Conservation (phyloP, 345 rosid genomes). For the Eutrema heterophyllum region DNA sequence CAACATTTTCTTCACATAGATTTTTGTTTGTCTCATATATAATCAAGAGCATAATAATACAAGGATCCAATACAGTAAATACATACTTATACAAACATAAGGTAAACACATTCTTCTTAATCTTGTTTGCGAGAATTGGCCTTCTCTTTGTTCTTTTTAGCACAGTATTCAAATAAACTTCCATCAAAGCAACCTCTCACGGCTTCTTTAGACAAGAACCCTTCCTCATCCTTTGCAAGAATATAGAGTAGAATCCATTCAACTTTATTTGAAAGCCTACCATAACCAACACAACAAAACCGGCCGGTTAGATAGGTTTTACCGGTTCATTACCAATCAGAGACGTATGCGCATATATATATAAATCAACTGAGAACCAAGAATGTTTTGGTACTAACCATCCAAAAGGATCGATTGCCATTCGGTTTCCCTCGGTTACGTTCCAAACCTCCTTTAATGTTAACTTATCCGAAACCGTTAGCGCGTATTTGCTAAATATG, state of each 20-base stretch:
- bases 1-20: not conserved
- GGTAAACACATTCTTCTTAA: not conserved
- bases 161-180: conserved; percentile 60
- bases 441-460: conserved; percentile 57
- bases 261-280: conserved; percentile 45
- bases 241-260: conserved; percentile 57
- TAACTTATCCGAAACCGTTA: conserved; percentile 44
- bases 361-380: not conserved
- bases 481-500: conserved; percentile 71
- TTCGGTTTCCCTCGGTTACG: conserved; percentile 60
- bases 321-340: not conserved
- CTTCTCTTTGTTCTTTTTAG: conserved; percentile 46
- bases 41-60: not conserved
- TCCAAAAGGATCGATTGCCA: conserved; percentile 56
- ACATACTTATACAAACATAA: not conserved
- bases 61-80: not conserved
- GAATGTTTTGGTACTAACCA: conserved; percentile 35
- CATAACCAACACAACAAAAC: not conserved
- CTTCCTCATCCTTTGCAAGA: conserved; percentile 64
- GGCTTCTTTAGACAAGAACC: conserved; percentile 71
- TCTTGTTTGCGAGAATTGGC: conserved; percentile 25
- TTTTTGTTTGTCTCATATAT: not conserved
- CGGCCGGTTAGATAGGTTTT: not conserved
- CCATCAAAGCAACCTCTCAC: conserved; percentile 67
- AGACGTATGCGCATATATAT: too few relatives aligned